Evolutionary conservation across 2,329 filamentous ascomycete genomes (phyloP).

Genomic region (Phialophora macrospora): DNA sequence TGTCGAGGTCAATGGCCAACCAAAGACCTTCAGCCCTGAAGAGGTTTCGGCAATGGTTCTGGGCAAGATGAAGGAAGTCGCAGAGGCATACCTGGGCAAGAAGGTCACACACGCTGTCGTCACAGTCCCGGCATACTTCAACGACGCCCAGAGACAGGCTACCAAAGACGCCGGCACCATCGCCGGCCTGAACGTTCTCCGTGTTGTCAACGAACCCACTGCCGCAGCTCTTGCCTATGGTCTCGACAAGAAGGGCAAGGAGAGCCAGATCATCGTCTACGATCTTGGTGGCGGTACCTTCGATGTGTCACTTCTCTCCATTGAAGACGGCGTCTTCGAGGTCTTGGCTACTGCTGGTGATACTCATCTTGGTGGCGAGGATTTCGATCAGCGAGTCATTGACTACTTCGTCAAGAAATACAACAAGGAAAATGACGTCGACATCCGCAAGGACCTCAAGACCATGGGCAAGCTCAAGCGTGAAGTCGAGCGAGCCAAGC

Average conservation of each 20-base stretch:
- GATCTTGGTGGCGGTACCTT: conserved; percentile 94
- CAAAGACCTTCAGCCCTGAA: conserved; percentile 69
- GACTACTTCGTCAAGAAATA: conserved; percentile 94
- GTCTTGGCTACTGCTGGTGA: conserved; percentile 94
- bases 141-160: conserved; percentile 94
- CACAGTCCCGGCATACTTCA: conserved; percentile 97
- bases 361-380: conserved; percentile 96
- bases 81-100: conserved; percentile 66
- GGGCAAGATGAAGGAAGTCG: conserved; percentile 70
- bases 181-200: conserved; percentile 90
- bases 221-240: conserved; percentile 95
- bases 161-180: conserved; percentile 95
- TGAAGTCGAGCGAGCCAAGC: conserved; percentile 99
- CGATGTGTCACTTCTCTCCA: conserved; percentile 90
- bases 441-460: conserved; percentile 93
- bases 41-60: conserved; percentile 71
- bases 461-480: conserved; percentile 99
- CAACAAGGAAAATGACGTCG: conserved; percentile 96
- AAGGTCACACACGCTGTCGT: conserved; percentile 72
- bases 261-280: conserved; percentile 90
- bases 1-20: conserved; percentile 63
- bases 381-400: conserved; percentile 98
- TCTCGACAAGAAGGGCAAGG: conserved; percentile 80
- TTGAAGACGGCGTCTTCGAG: conserved; percentile 91
- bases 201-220: conserved; percentile 95